Evolutionary conservation across 1,284 basidiomycete genomes (phyloP), one percentile per base, ranked within the genome.

Genomic region (Ustilago vetiveriae): DNA sequence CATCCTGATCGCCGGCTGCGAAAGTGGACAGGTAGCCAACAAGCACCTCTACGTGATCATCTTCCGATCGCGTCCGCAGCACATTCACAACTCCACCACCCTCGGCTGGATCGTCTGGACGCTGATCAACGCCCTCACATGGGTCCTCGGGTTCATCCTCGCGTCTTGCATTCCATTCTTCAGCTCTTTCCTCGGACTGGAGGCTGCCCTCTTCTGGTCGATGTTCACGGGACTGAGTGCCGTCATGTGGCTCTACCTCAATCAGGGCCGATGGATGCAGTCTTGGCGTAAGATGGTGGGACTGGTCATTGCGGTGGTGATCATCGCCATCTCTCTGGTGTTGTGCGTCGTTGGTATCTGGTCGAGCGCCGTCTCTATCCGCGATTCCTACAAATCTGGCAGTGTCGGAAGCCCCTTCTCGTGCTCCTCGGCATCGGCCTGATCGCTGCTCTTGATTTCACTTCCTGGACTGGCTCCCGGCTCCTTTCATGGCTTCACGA

Each of bases 311-410:
- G 77, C 80, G 26, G 32, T 78, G 30, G 59, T 74, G 42, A 54
- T 83, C 43, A 67, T 83, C 40, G 63, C 79, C 16, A 44, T 76
- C 36, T 82, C 80, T 19, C 38, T 69, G 4, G 81, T 83, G 56
- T 71, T 83, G 57, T 73, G 78, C 27, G 69, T 83, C n/a, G 79
- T 71, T 2, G 83, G 83, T 40, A 78, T 81, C 6, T 82, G 79
- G 79, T 65, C 79, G 2, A 73, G 79, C 24, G 82, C 75, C 6
- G 51, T 82, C 43, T 72, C 74, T 7, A 83, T 84, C 58, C 68
- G 70, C 19, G 74, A 80, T 49, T 65, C 75, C 1, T 81, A 82
- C 72, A 50, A 71, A 33, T 41, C 50, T 0, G 83, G 82, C 36
- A 41, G 38, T 6, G 81, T 83, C 26, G 70, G 74, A 2, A 76